A percentile compares a stretch with the other conserved stretches of the same genome.
These are phyloP conservation scores for Entonaema liquescens DNA, from an alignment of 495 filamentous ascomycete species.

Conservation along the genomic window DNA sequence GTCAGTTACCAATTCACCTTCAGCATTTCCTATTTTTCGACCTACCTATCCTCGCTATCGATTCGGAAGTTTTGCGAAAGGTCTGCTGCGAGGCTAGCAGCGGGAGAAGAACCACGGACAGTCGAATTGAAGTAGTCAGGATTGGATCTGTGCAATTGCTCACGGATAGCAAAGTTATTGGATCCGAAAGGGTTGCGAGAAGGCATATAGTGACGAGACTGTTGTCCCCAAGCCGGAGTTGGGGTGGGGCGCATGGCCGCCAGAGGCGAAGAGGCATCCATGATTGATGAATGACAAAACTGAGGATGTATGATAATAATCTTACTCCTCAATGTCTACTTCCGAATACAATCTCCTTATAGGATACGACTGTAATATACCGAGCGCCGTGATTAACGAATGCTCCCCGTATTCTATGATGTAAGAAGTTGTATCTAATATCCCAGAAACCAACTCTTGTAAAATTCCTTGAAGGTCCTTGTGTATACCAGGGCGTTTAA, in stretches of 20 bases:
- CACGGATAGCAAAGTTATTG: slow-evolving; percentile 72
- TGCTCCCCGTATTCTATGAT: slow-evolving; percentile 26
- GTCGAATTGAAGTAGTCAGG: slow-evolving; percentile 81
- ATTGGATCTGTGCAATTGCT: slow-evolving; percentile 60
- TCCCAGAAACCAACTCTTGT: not conserved
- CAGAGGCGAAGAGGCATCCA: slow-evolving; percentile 94
- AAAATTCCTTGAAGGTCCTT: slow-evolving; percentile 2
- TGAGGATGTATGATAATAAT: slow-evolving; percentile 35
- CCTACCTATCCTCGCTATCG: slow-evolving; percentile 80
- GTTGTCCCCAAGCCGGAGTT: slow-evolving; percentile 57
- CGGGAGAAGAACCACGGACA: slow-evolving; percentile 86
- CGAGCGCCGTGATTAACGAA: slow-evolving; percentile 32
- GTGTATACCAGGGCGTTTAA: slow-evolving; percentile 14
- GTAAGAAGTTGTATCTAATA: not conserved
- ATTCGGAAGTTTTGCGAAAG: slow-evolving; percentile 96
- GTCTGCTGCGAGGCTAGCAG: slow-evolving; percentile 88
- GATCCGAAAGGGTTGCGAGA: slow-evolving; percentile 64
- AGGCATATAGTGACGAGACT: slow-evolving; percentile 59
- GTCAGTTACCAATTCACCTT: slow-evolving; percentile 36
- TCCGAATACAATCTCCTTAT: slow-evolving; percentile 27
- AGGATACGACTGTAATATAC: slow-evolving; percentile 26
- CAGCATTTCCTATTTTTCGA: slow-evolving; percentile 38
- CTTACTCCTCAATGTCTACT: slow-evolving; percentile 35
- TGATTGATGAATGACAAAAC: slow-evolving; percentile 47
- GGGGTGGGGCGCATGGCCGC: slow-evolving; percentile 91